Evolutionary conservation across 129 eudicot species (phyloP), one percentile per base, ranked within the genome.

Genomic region (Artemisia annua): DNA sequence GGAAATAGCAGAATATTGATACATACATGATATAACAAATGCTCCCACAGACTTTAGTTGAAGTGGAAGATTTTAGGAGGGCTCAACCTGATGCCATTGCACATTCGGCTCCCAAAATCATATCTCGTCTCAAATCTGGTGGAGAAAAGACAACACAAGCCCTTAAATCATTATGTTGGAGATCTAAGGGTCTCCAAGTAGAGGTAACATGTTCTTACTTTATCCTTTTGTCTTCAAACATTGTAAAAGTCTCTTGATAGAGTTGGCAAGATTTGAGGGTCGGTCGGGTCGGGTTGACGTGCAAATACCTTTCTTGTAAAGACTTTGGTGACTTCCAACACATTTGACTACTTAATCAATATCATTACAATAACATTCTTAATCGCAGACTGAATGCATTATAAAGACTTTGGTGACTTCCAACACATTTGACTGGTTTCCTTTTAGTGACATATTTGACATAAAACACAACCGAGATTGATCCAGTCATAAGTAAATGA

Each of bases 11-110:
- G 4, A 44, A 44, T 30, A 59, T 32, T 52, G 82, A 54, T 9
- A 32, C 24, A 2, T 77, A 26, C 49, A 61, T 77, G 50, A 51
- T 14, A 24, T 22, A 11, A 71, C 16, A 16, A 58, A 68, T 85
- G 63, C 19, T 69, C 17, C 32, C 32, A 72, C 89, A 90, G 99
- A 84, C 66, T 66, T 68, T 63, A 66, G 97, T 93, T 32, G 93
- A 94, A 63, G 73, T 94, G 75, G 98, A 94, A 54, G 96, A 88
- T 61, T 94, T 82, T 76, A 88, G 87, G 88, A 88, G 87, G 71
- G 97, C 96, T 44, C 70, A 71, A 71, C 93, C 99, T 78, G 99
- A 94, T 86, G 96, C 97, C 17, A 90, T 94, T 53, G 93, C 96
- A 69, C 99, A 90, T 80, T 90, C 97, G 17, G 94, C 97, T 83